A percentile compares a stretch with the other conserved stretches of the same genome.
Conservation (phyloP, 148 eudicot species). For the Salicornia ramosissima region DNA sequence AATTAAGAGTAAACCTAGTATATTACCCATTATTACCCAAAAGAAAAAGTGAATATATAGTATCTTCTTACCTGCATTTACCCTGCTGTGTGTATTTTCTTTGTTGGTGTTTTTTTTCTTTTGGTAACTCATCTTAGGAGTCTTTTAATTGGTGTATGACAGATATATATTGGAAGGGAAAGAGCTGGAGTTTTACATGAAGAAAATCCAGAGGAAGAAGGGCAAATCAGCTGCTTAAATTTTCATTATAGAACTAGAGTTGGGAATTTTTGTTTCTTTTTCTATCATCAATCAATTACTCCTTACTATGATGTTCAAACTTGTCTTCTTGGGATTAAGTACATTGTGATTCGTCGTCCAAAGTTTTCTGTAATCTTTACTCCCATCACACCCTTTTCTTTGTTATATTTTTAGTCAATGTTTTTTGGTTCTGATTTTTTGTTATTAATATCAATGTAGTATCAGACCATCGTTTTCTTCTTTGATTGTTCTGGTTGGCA, state of each 20-base stretch:
- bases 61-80: background rate
- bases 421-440: background rate
- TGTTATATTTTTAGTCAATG: background rate
- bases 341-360: background rate
- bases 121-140: background rate
- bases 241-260: slow-evolving; percentile 1
- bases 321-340: slow-evolving; percentile 12
- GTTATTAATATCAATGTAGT: too few relatives aligned
- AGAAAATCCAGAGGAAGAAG: slow-evolving; percentile 74
- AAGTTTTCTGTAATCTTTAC: slow-evolving; percentile 17
- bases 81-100: too few relatives aligned
- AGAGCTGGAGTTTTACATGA: slow-evolving; percentile 79
- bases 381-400: slow-evolving; percentile 7
- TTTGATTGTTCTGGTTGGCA: too few relatives aligned
- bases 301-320: slow-evolving; percentile 7
- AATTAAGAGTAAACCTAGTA: too few relatives aligned
- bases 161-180: slow-evolving; percentile 74
- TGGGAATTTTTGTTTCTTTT: slow-evolving; percentile 1
- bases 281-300: background rate
- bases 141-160: background rate
- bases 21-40: too few relatives aligned
- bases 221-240: slow-evolving; percentile 59
- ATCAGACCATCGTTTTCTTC: too few relatives aligned
- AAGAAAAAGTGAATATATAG: too few relatives aligned
- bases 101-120: background rate